Conservation (phyloP, 139 green algal species). For the Bryopsis sp. region DNA sequence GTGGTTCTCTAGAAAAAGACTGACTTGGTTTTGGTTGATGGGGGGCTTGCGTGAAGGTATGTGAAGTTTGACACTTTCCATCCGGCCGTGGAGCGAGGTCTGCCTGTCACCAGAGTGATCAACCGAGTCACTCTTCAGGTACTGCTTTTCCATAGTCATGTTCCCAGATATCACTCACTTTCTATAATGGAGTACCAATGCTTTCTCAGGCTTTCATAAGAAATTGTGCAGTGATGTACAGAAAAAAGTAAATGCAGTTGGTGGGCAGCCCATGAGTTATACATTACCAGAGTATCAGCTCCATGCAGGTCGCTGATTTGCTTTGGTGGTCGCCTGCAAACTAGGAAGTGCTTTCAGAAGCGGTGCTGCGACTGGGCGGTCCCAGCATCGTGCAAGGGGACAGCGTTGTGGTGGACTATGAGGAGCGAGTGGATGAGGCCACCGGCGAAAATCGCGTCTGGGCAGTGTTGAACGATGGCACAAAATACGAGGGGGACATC, state of each 20-base stretch:
- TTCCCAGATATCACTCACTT: no score
- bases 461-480: slow-evolving; percentile 59
- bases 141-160: no score
- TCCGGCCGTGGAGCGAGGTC: slow-evolving; percentile 72
- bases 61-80: slow-evolving; percentile 97
- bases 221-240: no score
- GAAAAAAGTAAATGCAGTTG: no score
- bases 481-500: slow-evolving; percentile 60
- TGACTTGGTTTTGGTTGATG: no score
- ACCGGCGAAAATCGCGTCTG: slow-evolving; percentile 32
- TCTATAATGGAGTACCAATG: no score
- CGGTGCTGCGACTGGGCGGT: slow-evolving; percentile 15
- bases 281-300: no score
- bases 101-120: slow-evolving; percentile 92
- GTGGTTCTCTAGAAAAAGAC: no score
- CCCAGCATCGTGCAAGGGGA: slow-evolving; percentile 48
- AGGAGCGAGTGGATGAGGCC: slow-evolving; percentile 32
- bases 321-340: no score
- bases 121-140: slow-evolving; percentile 54
- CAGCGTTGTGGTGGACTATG: slow-evolving; percentile 45
- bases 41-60: slow-evolving; percentile 64
- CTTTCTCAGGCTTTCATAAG: no score
- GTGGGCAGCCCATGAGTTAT: no score
- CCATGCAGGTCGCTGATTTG: no score
- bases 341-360: slow-evolving; percentile 26